Percentiles rank a stretch among this genome's conserved stretches.
Evolutionary conservation across 2,329 filamentous ascomycete species (phyloP).

Genomic region (Claviceps purpurea): DNA sequence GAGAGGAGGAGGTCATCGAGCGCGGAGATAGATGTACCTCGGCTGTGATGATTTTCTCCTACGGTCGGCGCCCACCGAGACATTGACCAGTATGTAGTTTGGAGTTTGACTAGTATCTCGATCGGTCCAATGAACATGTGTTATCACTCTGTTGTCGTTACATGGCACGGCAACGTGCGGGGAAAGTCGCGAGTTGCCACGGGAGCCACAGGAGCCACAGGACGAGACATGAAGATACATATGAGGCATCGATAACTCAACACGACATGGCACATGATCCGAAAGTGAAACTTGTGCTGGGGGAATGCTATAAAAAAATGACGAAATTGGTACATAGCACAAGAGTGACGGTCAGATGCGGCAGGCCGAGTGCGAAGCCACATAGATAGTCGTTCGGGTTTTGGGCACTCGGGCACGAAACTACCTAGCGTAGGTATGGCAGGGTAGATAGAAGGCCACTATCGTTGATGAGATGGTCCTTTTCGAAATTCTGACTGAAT

Average conservation of each 20-base stretch:
- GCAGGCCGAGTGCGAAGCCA: background rate
- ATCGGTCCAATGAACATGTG: no score
- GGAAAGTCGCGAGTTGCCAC: no score
- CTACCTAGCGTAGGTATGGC: background rate
- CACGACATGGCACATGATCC: background rate
- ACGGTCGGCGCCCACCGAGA: no score
- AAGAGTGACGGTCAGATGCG: background rate
- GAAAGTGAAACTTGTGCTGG: no score
- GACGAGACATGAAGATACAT: no score
- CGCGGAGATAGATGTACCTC: constrained; percentile 24
- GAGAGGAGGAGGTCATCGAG: constrained; percentile 25
- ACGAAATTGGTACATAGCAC: background rate
- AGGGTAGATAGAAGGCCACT: background rate
- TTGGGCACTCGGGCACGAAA: background rate
- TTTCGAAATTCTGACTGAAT: no score
- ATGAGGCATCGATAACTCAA: background rate
- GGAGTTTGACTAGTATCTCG: no score
- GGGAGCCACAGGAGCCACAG: no score
- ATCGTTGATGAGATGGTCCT: no score
- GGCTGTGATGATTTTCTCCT: constrained; percentile 13
- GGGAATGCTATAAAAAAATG: no score
- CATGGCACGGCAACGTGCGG: no score
- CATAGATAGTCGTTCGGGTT: background rate
- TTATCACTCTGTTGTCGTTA: background rate
- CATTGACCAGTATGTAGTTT: no score